Conservation (phyloP, 257 asterid genomes). For the Solanum megistacrolobum region DNA sequence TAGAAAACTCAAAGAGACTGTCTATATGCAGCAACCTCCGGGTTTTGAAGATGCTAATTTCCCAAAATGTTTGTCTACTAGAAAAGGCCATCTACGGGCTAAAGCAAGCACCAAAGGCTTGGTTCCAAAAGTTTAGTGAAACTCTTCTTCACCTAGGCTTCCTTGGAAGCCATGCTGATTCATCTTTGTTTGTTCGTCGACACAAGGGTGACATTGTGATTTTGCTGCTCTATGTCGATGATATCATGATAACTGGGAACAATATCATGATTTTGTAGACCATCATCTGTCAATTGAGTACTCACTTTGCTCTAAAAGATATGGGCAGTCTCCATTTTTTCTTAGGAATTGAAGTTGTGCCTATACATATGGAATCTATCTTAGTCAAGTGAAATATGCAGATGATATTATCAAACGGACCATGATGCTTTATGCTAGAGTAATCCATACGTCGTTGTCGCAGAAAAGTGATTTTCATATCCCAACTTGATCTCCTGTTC, state of each 20-base stretch:
- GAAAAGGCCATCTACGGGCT: no score
- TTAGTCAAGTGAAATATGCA: background rate
- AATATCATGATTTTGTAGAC: background rate
- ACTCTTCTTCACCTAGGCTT: background rate
- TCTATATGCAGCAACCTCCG: background rate
- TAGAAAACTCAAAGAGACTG: no score
- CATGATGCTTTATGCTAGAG: background rate
- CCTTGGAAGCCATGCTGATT: background rate
- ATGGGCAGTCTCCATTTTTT: background rate
- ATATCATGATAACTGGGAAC: background rate
- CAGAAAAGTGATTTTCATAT: background rate
- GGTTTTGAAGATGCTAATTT: background rate
- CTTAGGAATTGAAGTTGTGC: background rate
- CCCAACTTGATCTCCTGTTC: no score
- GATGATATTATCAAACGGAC: background rate
- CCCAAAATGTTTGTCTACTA: background rate
- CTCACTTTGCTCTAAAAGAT: background rate
- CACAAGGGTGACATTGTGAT: background rate
- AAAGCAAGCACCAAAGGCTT: no score
- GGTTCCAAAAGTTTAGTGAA: background rate
- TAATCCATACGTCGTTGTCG: background rate
- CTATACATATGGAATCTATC: background rate
- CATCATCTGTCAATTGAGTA: background rate
- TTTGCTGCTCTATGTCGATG: no score
- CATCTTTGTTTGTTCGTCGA: background rate